Evolutionary conservation across 2,329 filamentous ascomycete genomes (phyloP).

Genomic region (Talaromyces sp.): DNA sequence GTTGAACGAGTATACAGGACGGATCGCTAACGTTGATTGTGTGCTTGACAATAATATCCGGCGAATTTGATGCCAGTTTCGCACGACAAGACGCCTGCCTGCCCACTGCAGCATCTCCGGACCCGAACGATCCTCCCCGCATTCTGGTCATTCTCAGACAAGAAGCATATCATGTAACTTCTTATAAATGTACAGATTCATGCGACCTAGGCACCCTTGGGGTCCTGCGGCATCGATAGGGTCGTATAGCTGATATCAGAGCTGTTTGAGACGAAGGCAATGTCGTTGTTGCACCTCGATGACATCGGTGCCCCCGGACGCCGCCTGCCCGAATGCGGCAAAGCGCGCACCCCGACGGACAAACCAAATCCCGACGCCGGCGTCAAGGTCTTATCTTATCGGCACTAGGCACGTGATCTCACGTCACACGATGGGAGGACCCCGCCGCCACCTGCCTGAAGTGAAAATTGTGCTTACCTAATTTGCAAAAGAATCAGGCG

Average conservation of each 20-base stretch:
- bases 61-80: slow-evolving; percentile 36
- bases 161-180: not conserved
- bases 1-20: slow-evolving; percentile 30
- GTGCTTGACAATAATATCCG: slow-evolving; percentile 33
- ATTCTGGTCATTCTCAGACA: slow-evolving; percentile 36
- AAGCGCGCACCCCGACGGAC: not conserved
- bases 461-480: not conserved
- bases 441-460: not conserved
- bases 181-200: not conserved
- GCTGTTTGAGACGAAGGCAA: not conserved
- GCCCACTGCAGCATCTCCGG: slow-evolving; percentile 4
- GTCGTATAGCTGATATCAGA: not conserved
- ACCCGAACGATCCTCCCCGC: slow-evolving; percentile 24
- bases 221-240: not conserved
- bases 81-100: slow-evolving; percentile 18
- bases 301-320: not conserved
- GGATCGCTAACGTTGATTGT: slow-evolving; percentile 35
- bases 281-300: not conserved
- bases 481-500: not conserved
- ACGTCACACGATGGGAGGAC: not conserved
- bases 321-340: slow-evolving; percentile 3
- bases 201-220: not conserved
- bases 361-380: not conserved
- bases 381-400: slow-evolving; percentile 1
- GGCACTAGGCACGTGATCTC: not conserved